These are phyloP conservation scores for Fusarium staphyleae DNA, from an alignment of 2,329 filamentous ascomycete genomes.

Conservation along the genomic window DNA sequence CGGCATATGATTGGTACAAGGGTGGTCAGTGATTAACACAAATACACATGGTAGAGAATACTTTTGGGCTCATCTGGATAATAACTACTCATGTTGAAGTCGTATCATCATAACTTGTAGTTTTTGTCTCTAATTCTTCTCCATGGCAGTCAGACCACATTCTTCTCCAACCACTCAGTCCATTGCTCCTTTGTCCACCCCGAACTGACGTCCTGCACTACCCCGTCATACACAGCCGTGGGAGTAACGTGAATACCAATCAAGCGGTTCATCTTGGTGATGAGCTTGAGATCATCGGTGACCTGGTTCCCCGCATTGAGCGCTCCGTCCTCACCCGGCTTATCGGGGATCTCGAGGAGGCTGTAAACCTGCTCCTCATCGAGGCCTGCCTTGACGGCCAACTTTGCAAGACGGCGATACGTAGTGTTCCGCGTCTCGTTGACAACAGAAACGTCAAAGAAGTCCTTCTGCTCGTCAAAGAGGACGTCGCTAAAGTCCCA, in stretches of 20 bases:
- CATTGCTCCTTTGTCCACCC: slow-evolving; percentile 82
- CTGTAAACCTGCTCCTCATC: slow-evolving; percentile 73
- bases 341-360: slow-evolving; percentile 72
- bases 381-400: slow-evolving; percentile 74
- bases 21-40: slow-evolving; percentile 9
- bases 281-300: slow-evolving; percentile 83
- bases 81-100: too few species aligned
- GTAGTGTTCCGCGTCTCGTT: slow-evolving; percentile 85
- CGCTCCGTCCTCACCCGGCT: slow-evolving; percentile 69
- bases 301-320: slow-evolving; percentile 83
- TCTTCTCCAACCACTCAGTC: slow-evolving; percentile 79
- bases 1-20: slow-evolving; percentile 13
- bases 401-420: slow-evolving; percentile 77
- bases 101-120: slow-evolving; percentile 17
- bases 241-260: slow-evolving; percentile 90
- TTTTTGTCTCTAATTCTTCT: background rate
- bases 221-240: slow-evolving; percentile 86
- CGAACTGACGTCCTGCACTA: slow-evolving; percentile 82
- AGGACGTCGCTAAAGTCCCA: slow-evolving; percentile 78
- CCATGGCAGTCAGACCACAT: slow-evolving; percentile 48
- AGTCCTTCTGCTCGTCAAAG: slow-evolving; percentile 71
- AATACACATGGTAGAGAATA: background rate
- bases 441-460: slow-evolving; percentile 85
- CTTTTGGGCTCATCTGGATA: too few species aligned
- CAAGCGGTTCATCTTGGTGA: slow-evolving; percentile 81